Base-by-base conservation (phyloP, 2,329 filamentous ascomycete genomes). In the Plenodomus tracheiphilus region DNA sequence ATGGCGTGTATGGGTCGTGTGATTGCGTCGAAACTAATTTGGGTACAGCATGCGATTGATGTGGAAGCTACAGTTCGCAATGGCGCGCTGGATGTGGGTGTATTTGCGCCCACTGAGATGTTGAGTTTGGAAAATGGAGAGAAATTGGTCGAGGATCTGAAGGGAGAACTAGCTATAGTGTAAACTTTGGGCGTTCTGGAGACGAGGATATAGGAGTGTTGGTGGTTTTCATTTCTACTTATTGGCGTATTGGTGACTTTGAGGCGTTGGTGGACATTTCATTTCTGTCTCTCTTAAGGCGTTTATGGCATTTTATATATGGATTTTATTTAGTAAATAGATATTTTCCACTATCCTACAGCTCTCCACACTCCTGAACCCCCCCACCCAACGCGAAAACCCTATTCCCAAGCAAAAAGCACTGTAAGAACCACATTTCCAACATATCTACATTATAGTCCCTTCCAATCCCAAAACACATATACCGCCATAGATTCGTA, bases 11-110 rank as follows among this genome's bases (percentile, higher is more conserved):
- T 54, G 15, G 13, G 13, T 73, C 79, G 11, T 59, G 84, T 22
- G 81, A 85, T 59, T n/a, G n/a, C n/a, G n/a, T n/a, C n/a, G n/a
- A n/a, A n/a, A 21, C 58, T 67, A 54, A 67, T 17, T 9, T 2
- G 4, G 19, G 15, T 45, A 39, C 57, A 83, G 79, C 74, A 79
- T 54, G 74, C 80, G 9, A 58, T 85, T 21, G 82, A 85, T 61
- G 61, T 85, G 11, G 82, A 85, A 68, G 76, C 77, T 8, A 79
- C 79, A 8, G 64, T 83, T 16, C 65, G 72, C 7, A 64, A 76
- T 30, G 76, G 77, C n/a, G 64, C 58, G 5, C 62, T 85, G 48
- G 77, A 80, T 56, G 69, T 84, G 36, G 81, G 81, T 13, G 59
- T 83, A 7, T 84, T 84, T 65, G 77, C 72, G 17, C 74, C 76